Conservation (phyloP, 495 filamentous ascomycete genomes). For the Penicillium nucicola region DNA sequence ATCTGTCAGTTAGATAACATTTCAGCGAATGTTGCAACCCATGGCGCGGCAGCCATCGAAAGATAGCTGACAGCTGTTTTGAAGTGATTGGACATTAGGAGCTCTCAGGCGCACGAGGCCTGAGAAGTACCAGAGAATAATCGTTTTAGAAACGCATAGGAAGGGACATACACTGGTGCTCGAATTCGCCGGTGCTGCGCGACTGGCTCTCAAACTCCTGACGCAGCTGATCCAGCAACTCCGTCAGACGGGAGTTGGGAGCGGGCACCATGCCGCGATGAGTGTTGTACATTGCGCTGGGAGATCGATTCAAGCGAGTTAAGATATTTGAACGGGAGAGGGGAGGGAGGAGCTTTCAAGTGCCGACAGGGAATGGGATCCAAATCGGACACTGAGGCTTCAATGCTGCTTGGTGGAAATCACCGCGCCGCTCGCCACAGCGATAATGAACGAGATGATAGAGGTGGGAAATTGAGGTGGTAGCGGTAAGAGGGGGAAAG, state of each 20-base stretch:
- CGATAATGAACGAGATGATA: constrained; percentile 5
- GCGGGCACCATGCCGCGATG: constrained; percentile 79
- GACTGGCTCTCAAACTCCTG: constrained; percentile 84
- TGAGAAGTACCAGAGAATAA: background rate
- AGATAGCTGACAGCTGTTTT: constrained; percentile 9
- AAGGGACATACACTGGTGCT: constrained; percentile 77
- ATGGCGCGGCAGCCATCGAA: constrained; percentile 11
- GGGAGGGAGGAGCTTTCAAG: too few relatives aligned
- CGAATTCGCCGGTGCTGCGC: constrained; percentile 72
- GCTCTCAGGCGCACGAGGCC: background rate
- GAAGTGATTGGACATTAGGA: background rate
- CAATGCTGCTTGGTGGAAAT: constrained; percentile 27
- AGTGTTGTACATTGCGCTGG: constrained; percentile 75
- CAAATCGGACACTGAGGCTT: constrained; percentile 13
- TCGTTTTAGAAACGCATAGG: constrained; percentile 2
- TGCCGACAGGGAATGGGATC: constrained; percentile 10
- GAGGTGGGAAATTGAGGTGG: constrained; percentile 1
- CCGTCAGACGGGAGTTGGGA: constrained; percentile 75
- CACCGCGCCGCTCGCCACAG: constrained; percentile 29
- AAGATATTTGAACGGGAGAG: background rate
- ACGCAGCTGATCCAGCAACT: constrained; percentile 87
- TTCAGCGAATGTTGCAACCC: constrained; percentile 27
- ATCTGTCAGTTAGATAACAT: constrained; percentile 29
- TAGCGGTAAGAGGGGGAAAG: constrained; percentile 17
- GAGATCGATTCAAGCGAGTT: background rate